Conservation (phyloP, 306 rosid species). For the Prunus mume region DNA sequence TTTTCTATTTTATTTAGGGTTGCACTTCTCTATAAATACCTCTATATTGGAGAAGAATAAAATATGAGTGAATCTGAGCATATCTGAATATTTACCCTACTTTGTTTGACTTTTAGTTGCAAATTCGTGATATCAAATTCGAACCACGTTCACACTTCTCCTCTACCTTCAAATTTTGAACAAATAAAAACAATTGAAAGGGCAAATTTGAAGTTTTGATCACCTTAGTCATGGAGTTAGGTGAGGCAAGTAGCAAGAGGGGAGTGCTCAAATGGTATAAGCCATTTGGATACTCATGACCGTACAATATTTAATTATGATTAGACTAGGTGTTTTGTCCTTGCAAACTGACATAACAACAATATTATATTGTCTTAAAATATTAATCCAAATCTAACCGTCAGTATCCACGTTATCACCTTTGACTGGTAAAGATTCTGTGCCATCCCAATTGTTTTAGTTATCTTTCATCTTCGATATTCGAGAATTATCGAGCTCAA, state of each 20-base stretch:
- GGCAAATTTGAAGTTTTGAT: slow-evolving; percentile 20
- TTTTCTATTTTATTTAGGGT: too few species aligned
- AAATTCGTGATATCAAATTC: too few species aligned
- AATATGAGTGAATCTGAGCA: too few species aligned
- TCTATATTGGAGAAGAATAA: too few species aligned
- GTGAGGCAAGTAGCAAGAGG: slow-evolving; percentile 16
- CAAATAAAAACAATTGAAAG: not conserved
- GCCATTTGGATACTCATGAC: slow-evolving; percentile 13
- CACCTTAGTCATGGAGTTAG: slow-evolving; percentile 25
- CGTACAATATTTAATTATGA: slow-evolving; percentile 31
- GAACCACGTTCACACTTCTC: rapidly evolving
- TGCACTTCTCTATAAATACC: too few species aligned
- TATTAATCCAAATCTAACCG: slow-evolving; percentile 34
- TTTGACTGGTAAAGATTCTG: slow-evolving; percentile 80
- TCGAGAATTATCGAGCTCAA: not conserved
- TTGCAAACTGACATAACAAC: slow-evolving; percentile 36
- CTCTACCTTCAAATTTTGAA: too few species aligned
- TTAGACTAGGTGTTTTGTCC: slow-evolving; percentile 18
- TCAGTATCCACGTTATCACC: slow-evolving; percentile 41
- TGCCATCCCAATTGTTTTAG: slow-evolving; percentile 35
- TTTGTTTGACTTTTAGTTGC: too few species aligned
- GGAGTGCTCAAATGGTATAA: slow-evolving; percentile 20
- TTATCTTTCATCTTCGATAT: slow-evolving; percentile 13
- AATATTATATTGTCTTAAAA: slow-evolving; percentile 36
- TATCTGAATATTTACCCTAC: too few species aligned